Evolutionary conservation across 257 asterid species (phyloP), one percentile per base, ranked within the genome.

Genomic region (Solanum tacnaense): DNA sequence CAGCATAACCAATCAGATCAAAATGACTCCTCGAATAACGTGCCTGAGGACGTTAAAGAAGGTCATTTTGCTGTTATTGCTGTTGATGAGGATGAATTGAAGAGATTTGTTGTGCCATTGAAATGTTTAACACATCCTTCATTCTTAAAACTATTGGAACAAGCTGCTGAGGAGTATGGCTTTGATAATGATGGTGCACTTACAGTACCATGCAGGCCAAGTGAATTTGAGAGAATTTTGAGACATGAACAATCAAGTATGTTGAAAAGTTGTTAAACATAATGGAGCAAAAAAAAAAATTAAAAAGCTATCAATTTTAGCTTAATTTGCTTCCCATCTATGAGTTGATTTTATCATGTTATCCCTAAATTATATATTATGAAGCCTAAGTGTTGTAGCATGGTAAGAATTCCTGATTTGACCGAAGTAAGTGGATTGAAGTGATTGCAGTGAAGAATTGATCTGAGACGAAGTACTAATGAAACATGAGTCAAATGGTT

Each of bases 131-230:
- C 91, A 41, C 90, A 88, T 29, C 94, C 94, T 31, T 81, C 88
- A n/a, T 90, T 91, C 87, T 75, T 90, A 70, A 87, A 36, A 34
- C 79, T 92, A 20, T 81, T 92, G 82, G 93, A 92, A 70, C 89
- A 85, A 86, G 92, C 94, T 85, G 93, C 94, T 10, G 94, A 92
- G 85, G 93, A 92, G n/a, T 90, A 92, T 84, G 94, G 94, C 2
- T 92, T 92, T 87, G 89, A 89, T 67, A 78, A 81, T 21, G 86
- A 83, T 35, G 94, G 93, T 81, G 92, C 92, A 46, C 67, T 92
- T n/a, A 92, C 90, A 6, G 84, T 92, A 13, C 93, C 94, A 87
- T 92, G 93, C 89, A 67, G 91, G 67, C 94, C 93, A 72, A 87
- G 90, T n/a, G 87, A 89, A 79, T 86, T 91, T 1, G 89, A 92